Evolutionary conservation across 1,284 basidiomycete genomes (phyloP).

Genomic region (Austroboletus novae-zelandiae): DNA sequence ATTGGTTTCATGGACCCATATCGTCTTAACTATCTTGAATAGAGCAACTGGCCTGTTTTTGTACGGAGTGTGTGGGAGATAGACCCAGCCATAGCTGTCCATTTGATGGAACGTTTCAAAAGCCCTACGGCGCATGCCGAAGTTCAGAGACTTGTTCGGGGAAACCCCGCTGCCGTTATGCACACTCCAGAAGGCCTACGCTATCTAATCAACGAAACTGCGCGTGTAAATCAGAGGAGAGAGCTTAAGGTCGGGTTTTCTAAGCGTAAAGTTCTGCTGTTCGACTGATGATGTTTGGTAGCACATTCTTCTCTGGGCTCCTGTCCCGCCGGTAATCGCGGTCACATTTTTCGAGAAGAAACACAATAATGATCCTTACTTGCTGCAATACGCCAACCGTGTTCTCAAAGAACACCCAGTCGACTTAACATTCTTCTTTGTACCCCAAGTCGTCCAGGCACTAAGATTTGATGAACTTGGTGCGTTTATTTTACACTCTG

Average conservation of each 20-base stretch:
- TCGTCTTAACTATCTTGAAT: constrained; percentile 13
- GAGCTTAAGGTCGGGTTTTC: constrained; percentile 65
- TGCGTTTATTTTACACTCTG: constrained; percentile 33
- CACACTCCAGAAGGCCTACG: constrained; percentile 78
- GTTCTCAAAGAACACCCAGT: constrained; percentile 95
- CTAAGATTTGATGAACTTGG: constrained; percentile 87
- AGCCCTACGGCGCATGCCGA: constrained; percentile 61
- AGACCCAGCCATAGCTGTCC: constrained; percentile 79
- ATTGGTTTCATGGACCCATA: background rate
- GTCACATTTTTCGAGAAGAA: constrained; percentile 85
- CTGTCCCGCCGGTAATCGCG: constrained; percentile 86
- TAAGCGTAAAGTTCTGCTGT: background rate
- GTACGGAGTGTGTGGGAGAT: constrained; percentile 82
- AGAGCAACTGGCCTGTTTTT: constrained; percentile 70
- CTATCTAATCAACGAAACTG: constrained; percentile 74
- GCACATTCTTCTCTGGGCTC: constrained; percentile 87
- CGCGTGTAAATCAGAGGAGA: constrained; percentile 54
- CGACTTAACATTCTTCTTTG: constrained; percentile 97
- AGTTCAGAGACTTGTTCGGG: constrained; percentile 72
- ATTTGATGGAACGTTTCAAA: constrained; percentile 88
- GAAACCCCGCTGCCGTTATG: constrained; percentile 70
- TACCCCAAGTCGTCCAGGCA: constrained; percentile 97
- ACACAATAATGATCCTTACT: constrained; percentile 79
- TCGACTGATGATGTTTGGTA: constrained; percentile 35
- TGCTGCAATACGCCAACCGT: constrained; percentile 96